Evolutionary conservation across 2,329 filamentous ascomycete species (phyloP).

Genomic region (Alternaria alternata): DNA sequence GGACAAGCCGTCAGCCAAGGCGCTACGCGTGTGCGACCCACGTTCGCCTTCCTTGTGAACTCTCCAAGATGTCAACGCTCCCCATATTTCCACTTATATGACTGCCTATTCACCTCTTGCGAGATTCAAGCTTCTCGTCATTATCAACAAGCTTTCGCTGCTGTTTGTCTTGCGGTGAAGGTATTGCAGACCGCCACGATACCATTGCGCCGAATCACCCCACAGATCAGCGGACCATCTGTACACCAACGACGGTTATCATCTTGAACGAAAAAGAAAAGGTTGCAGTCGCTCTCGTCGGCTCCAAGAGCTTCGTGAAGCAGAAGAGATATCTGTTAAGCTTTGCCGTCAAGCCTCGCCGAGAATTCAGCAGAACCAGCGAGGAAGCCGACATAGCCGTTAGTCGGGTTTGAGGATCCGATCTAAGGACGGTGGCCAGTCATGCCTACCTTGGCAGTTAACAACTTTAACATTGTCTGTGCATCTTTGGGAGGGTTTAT

Average conservation of each 20-base stretch:
- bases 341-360: conserved; percentile 17
- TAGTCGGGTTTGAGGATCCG: neutral
- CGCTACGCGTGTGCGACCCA: conserved; percentile 14
- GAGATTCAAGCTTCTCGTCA: neutral
- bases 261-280: neutral
- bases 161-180: neutral
- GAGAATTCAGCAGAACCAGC: conserved; percentile 4
- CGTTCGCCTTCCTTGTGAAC: conserved; percentile 7
- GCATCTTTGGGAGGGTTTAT: conserved; percentile 86
- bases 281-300: neutral
- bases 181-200: conserved; percentile 1
- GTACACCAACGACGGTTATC: neutral
- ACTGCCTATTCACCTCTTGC: neutral
- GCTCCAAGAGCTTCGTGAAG: neutral
- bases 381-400: conserved; percentile 11
- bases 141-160: neutral
- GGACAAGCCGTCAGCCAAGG: conserved; percentile 21
- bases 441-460: conserved; percentile 70
- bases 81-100: conserved; percentile 1
- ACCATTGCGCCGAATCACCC: neutral
- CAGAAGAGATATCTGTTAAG: conserved; percentile 1
- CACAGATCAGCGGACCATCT: neutral
- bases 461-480: conserved; percentile 85
- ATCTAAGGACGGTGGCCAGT: conserved; percentile 3
- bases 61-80: conserved; percentile 3